Evolutionary conservation across 768 basidiomycete genomes (phyloP).

Genomic region (Lepiota venenata): DNA sequence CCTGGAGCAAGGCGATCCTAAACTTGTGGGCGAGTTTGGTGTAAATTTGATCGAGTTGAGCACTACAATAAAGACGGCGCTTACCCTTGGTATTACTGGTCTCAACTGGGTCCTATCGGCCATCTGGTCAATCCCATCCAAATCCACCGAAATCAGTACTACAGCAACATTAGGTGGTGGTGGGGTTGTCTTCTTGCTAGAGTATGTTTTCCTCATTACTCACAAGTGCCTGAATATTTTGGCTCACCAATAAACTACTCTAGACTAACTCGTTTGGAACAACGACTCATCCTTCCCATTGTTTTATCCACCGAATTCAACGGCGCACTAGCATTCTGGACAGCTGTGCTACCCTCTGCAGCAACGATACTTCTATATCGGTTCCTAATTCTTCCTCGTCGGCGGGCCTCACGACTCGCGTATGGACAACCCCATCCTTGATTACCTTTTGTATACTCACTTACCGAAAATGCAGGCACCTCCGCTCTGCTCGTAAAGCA

Average conservation of each 20-base stretch:
- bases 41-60: constrained; percentile 54
- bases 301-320: constrained; percentile 49
- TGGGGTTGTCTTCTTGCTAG: constrained; percentile 51
- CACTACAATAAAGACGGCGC: constrained; percentile 42
- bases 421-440: constrained; percentile 25
- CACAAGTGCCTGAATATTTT: background rate
- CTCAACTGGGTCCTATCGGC: constrained; percentile 17
- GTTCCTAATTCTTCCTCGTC: constrained; percentile 53
- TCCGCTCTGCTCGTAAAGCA: constrained; percentile 60
- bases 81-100: constrained; percentile 48
- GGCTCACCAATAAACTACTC: constrained; percentile 14
- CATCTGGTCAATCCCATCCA: constrained; percentile 8
- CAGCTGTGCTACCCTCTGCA: constrained; percentile 53
- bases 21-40: constrained; percentile 47
- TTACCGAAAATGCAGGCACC: constrained; percentile 41
- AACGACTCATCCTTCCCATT: constrained; percentile 56
- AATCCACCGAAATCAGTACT: constrained; percentile 6
- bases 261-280: constrained; percentile 56
- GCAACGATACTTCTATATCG: constrained; percentile 51
- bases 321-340: constrained; percentile 43
- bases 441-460: background rate
- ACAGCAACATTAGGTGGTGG: constrained; percentile 38
- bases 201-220: constrained; percentile 39
- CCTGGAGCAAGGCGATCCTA: constrained; percentile 26
- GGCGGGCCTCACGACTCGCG: constrained; percentile 50